These are phyloP conservation scores for Daucus carota DNA, from an alignment of 129 eudicot genomes.

Conservation along the genomic window DNA sequence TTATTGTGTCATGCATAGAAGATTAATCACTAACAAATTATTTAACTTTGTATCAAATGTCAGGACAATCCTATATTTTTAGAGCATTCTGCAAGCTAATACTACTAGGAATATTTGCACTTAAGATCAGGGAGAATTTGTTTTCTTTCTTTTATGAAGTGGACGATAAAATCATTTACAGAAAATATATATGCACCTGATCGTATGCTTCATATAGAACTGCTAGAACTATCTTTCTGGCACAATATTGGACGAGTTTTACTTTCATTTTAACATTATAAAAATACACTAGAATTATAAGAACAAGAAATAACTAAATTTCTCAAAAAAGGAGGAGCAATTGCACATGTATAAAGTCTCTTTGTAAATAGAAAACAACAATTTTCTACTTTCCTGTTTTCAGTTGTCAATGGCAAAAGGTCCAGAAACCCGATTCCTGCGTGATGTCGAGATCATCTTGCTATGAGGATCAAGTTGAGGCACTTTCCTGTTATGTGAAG, in stretches of 20 bases:
- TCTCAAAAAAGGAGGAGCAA: not conserved
- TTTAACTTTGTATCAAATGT: not conserved
- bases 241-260: not conserved
- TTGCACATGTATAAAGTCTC: not conserved
- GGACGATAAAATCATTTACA: not conserved
- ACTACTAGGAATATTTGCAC: not conserved
- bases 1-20: conserved; percentile 70
- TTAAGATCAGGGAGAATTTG: not conserved
- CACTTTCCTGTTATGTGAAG: conserved; percentile 54
- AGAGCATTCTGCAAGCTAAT: not conserved
- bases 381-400: not conserved
- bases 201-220: not conserved
- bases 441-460: conserved; percentile 93
- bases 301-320: not conserved
- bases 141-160: not conserved
- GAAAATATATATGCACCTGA: not conserved
- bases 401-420: not conserved
- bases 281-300: not conserved
- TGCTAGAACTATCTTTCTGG: not conserved
- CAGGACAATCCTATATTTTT: conserved; percentile 1
- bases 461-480: conserved; percentile 67
- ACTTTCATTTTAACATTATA: not conserved
- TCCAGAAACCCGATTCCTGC: conserved; percentile 89
- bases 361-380: not conserved
- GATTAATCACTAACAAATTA: not conserved